Base-by-base conservation (phyloP, 2,329 filamentous ascomycete genomes). In the Paecilomyces dactylethromorphus region DNA sequence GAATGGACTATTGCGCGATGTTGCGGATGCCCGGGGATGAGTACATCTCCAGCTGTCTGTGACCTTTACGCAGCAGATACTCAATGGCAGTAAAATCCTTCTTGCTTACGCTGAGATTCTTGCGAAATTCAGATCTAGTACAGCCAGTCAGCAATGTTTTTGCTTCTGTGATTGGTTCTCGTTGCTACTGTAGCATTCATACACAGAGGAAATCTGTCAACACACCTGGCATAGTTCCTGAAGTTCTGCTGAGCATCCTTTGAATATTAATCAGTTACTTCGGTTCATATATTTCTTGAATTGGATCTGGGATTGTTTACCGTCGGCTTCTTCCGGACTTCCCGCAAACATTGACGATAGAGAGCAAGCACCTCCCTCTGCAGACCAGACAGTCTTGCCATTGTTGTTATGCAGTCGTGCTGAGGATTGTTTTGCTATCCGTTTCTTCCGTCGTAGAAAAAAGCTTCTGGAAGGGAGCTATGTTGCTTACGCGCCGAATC, bases 21-120 rank as follows among this genome's bases (percentile, higher is more conserved):
- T 94, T 90, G 68, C 86, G 90, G 67, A 96, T 92, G 2, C 88
- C 88, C 26, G 89, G 86, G 5, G 87, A 84, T n/a, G 88, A 85
- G 75, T 94, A 94, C 53, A 87, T 83, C 63, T 96, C 91, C 18
- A 97, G 79, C 71, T 96, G 91, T 52, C 90, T 84, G 49, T 84
- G 82, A 22, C 92, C 92, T 72, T 91, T 93, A 60, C 92, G 84
- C 56, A 97, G 71, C 33, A 96, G 78, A 72, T 91, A 94, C 74
- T 97, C 92, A 59, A 97, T 88, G 5, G 91, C 87, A 15, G 82
- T 81, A 74, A 96, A 96, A 69, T 96, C 91, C 66, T 90, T 91
- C 76, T 91, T 94, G 73, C 89, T 87, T 58, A 95, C 73, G 8
- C 73, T 70, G 12, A 85, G 70, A 69, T 90, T 82, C 70, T 88